Evolutionary conservation across 805 yeast genomes (phyloP), one percentile per base, ranked within the genome.

Genomic region (Starmerella apicola): DNA sequence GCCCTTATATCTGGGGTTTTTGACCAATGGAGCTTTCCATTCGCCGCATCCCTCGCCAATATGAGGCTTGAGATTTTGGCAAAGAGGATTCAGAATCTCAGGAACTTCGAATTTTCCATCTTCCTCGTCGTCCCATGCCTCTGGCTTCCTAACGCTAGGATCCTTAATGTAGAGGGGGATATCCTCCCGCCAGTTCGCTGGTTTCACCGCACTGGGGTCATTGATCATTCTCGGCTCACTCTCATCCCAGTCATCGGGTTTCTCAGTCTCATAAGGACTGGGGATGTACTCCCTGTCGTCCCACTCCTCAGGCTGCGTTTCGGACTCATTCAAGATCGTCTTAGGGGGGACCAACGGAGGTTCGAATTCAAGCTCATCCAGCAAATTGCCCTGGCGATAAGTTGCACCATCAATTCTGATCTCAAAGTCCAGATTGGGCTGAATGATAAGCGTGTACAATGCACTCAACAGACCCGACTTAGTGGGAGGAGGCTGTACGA

Each of bases 171-270:
- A 71, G 44, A 61, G 67, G 9, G 72, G 69, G 20, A 67, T 70
- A 17, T 67, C 67, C 52, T 78, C 94, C 50, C 75, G 73, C 96
- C 96, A 86, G 46, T 71, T 78, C 21, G 62, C 78, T 6, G 96
- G 96, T 58, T 72, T 79, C 6, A 35, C 53, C 6, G 78, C 80
- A 4, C 64, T 60, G 16, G 85, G 80, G 58, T 86, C 91, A 10
- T 72, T 65, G 43, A 86, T 78, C 52, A 63, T 55, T 46, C 60
- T 56, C 17, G 82, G 88, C 41, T 74, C 78, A 37, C 62, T 65
- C 56, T 75, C 85, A 55, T 84, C 94, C 81, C 93, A 86, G 54
- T 81, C 91, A 3, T 63, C 82, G 7, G 95, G 95, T 60, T 83
- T 82, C 26, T 41, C 59, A 15, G 74, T 66, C 50, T 67, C 60